A percentile compares a stretch with the other conserved stretches of the same genome.
phyloP scores from a whole-genome alignment of 768 basidiomycete genomes.

The Rhizopogon vesiculosus region DNA sequence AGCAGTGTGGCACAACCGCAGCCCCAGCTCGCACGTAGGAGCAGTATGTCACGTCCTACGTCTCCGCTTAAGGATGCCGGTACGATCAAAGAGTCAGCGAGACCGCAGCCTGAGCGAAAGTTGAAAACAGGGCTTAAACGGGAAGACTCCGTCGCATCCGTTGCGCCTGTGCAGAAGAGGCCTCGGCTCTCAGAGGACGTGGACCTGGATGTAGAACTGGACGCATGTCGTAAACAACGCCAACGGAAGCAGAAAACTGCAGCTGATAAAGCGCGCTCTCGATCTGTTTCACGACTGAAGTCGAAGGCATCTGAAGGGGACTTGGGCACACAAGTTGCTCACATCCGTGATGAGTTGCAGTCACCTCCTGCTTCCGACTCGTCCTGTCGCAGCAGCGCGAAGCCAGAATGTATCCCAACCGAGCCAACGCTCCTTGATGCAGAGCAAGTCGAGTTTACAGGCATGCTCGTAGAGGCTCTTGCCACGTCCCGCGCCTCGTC shows the following conservation, averaged over 20 bases:
- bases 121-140: constrained; percentile 1
- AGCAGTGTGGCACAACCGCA: background rate
- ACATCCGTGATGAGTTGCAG: constrained; percentile 4
- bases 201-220: background rate
- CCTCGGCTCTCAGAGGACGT: constrained; percentile 6
- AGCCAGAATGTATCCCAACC: background rate
- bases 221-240: background rate
- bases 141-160: background rate
- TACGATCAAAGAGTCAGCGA: background rate
- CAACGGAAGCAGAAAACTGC: background rate
- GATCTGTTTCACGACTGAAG: constrained; percentile 7
- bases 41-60: background rate
- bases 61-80: background rate
- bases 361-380: background rate
- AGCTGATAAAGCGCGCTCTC: constrained; percentile 2
- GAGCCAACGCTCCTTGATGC: background rate
- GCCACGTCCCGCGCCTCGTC: constrained; percentile 71
- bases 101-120: background rate
- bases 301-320: background rate
- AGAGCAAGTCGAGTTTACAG: constrained; percentile 44
- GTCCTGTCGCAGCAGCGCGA: background rate
- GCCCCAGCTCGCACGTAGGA: constrained; percentile 6
- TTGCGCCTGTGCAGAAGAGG: constrained; percentile 19
- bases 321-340: background rate
- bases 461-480: constrained; percentile 67